Percentiles rank a stretch among this genome's conserved stretches.
Evolutionary conservation across 176 grass and related monocot genomes (phyloP).

Genomic region (Areca catechu): DNA sequence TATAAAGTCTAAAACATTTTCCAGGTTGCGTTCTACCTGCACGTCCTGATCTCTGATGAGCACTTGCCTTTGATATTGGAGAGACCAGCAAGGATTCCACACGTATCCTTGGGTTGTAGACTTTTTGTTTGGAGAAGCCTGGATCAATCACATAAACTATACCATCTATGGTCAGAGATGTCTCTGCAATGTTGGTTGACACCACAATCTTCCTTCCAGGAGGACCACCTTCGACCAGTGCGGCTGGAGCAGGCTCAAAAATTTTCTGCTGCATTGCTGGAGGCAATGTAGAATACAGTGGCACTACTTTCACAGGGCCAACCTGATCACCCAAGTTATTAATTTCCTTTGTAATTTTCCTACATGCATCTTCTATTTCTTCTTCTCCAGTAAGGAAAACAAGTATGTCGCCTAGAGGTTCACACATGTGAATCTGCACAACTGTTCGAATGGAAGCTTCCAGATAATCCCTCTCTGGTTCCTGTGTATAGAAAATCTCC

Average conservation of each 20-base stretch:
- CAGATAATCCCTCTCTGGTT: slow-evolving; percentile 96
- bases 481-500: slow-evolving; percentile 95
- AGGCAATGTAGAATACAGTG: slow-evolving; percentile 83
- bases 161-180: slow-evolving; percentile 91
- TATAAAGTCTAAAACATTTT: slow-evolving; percentile 93
- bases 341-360: slow-evolving; percentile 85
- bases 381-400: slow-evolving; percentile 98
- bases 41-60: slow-evolving; percentile 88
- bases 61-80: slow-evolving; percentile 97
- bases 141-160: slow-evolving; percentile 98
- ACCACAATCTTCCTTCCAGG: slow-evolving; percentile 97
- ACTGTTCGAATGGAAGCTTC: slow-evolving; percentile 86
- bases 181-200: slow-evolving; percentile 94
- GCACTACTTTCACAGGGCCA: slow-evolving; percentile 80
- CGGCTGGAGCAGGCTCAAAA: slow-evolving; percentile 78
- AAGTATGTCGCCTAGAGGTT: slow-evolving; percentile 79
- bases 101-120: slow-evolving; percentile 86
- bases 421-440: slow-evolving; percentile 88
- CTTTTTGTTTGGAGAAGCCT: slow-evolving; percentile 92
- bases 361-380: slow-evolving; percentile 96
- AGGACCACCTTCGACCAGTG: slow-evolving; percentile 56
- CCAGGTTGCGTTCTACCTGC: slow-evolving; percentile 90
- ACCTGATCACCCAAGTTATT: slow-evolving; percentile 93
- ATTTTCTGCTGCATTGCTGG: slow-evolving; percentile 91
- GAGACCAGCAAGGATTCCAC: slow-evolving; percentile 89